These are phyloP conservation scores for Pelargonium cotyledonis DNA, from an alignment of 441 rosid genomes.

Conservation along the genomic window DNA sequence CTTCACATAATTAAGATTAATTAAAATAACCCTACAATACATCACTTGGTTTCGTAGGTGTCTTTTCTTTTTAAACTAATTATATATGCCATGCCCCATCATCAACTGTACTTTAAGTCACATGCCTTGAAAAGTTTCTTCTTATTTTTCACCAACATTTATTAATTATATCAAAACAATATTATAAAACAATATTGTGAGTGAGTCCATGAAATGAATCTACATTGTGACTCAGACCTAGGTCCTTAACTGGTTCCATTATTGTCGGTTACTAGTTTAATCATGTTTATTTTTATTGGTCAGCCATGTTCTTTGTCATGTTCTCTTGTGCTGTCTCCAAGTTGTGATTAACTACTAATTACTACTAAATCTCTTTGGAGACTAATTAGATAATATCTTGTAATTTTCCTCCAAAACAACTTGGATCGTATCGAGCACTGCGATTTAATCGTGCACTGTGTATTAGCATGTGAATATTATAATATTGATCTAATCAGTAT, in stretches of 20 bases:
- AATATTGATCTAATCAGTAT: too few species aligned
- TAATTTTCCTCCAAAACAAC: background rate
- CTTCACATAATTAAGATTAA: conserved; percentile 7
- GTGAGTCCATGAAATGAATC: background rate
- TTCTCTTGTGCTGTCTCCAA: background rate
- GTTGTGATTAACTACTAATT: background rate
- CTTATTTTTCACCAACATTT: background rate
- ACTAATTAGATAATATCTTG: background rate
- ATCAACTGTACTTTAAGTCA: conserved; percentile 28
- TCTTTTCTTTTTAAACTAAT: conserved; percentile 26
- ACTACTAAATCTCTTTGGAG: background rate
- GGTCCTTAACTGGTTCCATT: conserved; percentile 12
- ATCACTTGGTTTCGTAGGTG: conserved; percentile 20
- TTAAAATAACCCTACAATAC: conserved; percentile 15
- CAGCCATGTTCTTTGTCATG: background rate
- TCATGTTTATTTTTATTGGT: conserved; percentile 9
- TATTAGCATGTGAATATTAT: too few species aligned
- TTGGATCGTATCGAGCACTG: too few species aligned
- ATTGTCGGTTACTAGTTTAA: conserved; percentile 19
- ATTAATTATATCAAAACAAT: background rate
- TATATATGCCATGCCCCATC: conserved; percentile 19
- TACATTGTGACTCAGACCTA: conserved; percentile 10
- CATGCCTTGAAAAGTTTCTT: conserved; percentile 17
- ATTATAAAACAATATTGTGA: background rate
- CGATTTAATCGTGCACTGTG: too few species aligned